These are phyloP conservation scores for Dendrocalamus sinicus DNA, from an alignment of 176 grass and related monocot species.

Conservation along the genomic window DNA sequence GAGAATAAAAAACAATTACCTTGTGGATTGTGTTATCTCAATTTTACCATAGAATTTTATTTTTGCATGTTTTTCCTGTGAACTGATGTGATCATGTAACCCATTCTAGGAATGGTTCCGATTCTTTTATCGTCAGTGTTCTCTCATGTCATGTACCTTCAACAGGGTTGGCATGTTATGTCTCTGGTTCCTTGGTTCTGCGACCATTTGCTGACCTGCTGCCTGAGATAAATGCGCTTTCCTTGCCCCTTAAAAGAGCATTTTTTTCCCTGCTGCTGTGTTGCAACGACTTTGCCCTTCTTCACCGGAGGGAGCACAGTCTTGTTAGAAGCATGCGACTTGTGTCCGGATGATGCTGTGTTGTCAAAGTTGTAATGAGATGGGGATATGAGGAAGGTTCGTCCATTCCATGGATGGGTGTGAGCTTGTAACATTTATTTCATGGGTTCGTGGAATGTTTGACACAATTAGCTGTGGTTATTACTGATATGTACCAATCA, in stretches of 20 bases:
- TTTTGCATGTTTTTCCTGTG: background rate
- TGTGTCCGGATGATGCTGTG: background rate
- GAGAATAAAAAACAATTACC: background rate
- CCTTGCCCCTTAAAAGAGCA: background rate
- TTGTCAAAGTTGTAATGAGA: background rate
- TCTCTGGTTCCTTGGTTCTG: background rate
- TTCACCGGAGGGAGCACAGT: background rate
- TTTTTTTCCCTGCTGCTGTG: background rate
- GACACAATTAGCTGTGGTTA: too few species aligned
- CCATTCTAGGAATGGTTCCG: background rate
- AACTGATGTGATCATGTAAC: background rate
- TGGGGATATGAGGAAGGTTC: background rate
- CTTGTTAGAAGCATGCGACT: background rate
- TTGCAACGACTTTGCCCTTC: background rate
- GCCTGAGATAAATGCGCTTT: background rate
- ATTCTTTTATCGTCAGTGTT: background rate
- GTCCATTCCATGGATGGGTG: background rate
- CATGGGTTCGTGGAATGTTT: background rate
- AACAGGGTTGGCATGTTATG: constrained; percentile 22
- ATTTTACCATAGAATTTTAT: background rate
- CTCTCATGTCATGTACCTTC: background rate
- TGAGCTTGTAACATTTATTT: background rate
- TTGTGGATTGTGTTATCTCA: too few species aligned
- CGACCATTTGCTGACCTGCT: background rate
- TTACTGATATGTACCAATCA: too few species aligned